Conservation (phyloP, 768 basidiomycete genomes). For the Coprinopsis sp. region DNA sequence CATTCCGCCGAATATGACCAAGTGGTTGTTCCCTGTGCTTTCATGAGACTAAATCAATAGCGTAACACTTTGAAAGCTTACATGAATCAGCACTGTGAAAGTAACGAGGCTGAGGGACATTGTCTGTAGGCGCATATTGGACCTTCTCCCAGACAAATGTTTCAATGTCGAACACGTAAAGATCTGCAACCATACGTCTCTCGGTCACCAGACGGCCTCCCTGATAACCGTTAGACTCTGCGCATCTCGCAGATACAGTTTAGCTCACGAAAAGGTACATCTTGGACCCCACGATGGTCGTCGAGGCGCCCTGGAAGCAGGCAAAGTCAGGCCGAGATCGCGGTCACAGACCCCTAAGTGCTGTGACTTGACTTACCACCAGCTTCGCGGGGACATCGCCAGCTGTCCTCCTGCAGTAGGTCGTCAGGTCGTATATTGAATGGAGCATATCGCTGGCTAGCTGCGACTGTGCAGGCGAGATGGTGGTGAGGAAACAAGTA, state of each 20-base stretch:
- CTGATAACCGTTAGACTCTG: constrained; percentile 29
- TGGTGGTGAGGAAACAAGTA: constrained; percentile 16
- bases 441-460: constrained; percentile 43
- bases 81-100: constrained; percentile 92
- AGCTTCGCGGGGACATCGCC: constrained; percentile 88
- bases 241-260: background rate
- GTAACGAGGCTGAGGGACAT: constrained; percentile 79
- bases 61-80: constrained; percentile 28
- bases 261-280: constrained; percentile 82
- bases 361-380: constrained; percentile 55
- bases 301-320: constrained; percentile 68
- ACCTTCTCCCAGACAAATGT: constrained; percentile 79
- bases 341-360: too few species aligned
- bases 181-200: constrained; percentile 83
- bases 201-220: constrained; percentile 86
- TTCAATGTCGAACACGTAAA: constrained; percentile 85
- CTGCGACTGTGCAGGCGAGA: constrained; percentile 7
- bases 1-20: constrained; percentile 96
- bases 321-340: constrained; percentile 11
- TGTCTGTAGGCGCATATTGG: constrained; percentile 54
- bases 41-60: constrained; percentile 9
- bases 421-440: constrained; percentile 87
- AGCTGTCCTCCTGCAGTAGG: constrained; percentile 74
- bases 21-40: constrained; percentile 72
- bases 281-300: constrained; percentile 83